Base-by-base conservation (phyloP, 2,329 filamentous ascomycete genomes). In the Fonsecaea nubica region DNA sequence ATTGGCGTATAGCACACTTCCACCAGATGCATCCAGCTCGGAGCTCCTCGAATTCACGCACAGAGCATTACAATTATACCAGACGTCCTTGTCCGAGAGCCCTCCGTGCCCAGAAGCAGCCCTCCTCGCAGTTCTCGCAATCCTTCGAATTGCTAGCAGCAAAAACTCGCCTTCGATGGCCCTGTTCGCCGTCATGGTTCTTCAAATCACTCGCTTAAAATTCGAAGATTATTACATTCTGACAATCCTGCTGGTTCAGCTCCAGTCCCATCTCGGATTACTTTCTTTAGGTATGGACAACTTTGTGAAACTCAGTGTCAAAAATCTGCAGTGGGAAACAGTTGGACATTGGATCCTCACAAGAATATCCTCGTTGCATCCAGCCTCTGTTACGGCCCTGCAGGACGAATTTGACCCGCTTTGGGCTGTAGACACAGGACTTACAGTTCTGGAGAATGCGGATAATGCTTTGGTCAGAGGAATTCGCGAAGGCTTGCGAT, bases 251-350 rank as follows among this genome's bases (percentile, higher is more conserved):
- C 74, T 83, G 33, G 76, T 81, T 7, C 77, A 80, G 35, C 76
- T 82, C 32, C 82, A 81, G 63, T 72, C 80, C 30, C 74, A 78
- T 53, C 71, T 83, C 10, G 82, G 82, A 21, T 78, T 79, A 33
- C 77, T 72, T 7, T 82, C 81, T 33, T 75, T 81, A 18, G 81
- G 82, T n/a, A 72, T 83, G 69, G 77, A 76, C 48, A 77, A 75
- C 10, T 83, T 83, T 71, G 74, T 76, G 66, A 79, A 77, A 64
- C 76, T 84, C 18, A 80, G 79, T 15, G 76, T 83, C 58, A 84
- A 83, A 69, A 81, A 84, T 61, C 70, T 83, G 65, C 82, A 84
- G 71, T 81, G 77, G 69, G 81, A 83, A 69, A 80, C 79, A 18
- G 77, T 83, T 53, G 79, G 80, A 6, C 81, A 83, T 72, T 78